phyloP scores from a whole-genome alignment of 768 basidiomycete genomes.

The Lactarius quietus region DNA sequence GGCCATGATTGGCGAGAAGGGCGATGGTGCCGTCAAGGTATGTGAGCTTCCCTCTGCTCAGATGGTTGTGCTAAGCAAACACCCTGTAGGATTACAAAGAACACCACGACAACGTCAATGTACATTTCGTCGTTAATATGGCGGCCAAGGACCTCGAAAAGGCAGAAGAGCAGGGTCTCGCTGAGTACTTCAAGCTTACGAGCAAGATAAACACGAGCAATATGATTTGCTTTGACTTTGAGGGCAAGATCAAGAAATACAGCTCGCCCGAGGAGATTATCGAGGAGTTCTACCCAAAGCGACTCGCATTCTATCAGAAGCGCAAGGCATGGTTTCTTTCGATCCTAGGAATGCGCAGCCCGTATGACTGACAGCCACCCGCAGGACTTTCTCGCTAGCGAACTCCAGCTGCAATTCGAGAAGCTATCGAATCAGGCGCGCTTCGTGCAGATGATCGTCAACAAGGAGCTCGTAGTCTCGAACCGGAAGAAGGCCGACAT shows the following conservation, averaged over 20 bases:
- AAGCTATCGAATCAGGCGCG: slow-evolving; percentile 91
- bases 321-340: slow-evolving; percentile 66
- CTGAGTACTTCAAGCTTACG: slow-evolving; percentile 89
- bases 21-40: slow-evolving; percentile 78
- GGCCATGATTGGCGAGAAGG: slow-evolving; percentile 82
- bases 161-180: slow-evolving; percentile 84
- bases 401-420: slow-evolving; percentile 78
- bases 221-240: slow-evolving; percentile 98
- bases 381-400: slow-evolving; percentile 80
- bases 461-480: slow-evolving; percentile 73
- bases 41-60: background rate
- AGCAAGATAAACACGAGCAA: slow-evolving; percentile 85
- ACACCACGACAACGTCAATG: slow-evolving; percentile 87
- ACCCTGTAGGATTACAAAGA: slow-evolving; percentile 89
- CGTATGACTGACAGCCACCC: background rate
- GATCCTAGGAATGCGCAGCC: background rate
- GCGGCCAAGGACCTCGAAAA: slow-evolving; percentile 74
- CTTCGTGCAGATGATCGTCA: slow-evolving; percentile 95
- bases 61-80: background rate
- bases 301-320: slow-evolving; percentile 90
- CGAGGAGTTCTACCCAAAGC: slow-evolving; percentile 86
- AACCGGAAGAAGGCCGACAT: slow-evolving; percentile 89
- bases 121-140: slow-evolving; percentile 87
- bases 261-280: slow-evolving; percentile 85
- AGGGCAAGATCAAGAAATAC: slow-evolving; percentile 95